These are phyloP conservation scores for Solanum acaule DNA, from an alignment of 257 asterid species.

Conservation along the genomic window DNA sequence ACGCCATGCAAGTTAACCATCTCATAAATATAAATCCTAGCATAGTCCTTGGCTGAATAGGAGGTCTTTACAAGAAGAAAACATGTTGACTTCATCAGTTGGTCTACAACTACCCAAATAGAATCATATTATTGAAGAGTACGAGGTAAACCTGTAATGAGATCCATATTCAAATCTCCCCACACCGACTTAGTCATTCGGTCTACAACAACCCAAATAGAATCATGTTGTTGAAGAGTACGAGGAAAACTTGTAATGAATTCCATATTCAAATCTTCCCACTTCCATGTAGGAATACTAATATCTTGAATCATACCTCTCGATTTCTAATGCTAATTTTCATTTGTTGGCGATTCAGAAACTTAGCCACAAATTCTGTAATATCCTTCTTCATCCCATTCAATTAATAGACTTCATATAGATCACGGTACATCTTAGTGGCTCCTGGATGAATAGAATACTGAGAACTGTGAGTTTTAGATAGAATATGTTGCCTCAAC, in stretches of 20 bases:
- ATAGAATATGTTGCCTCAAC: not conserved
- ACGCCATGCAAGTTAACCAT: not conserved
- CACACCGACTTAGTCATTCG: no score
- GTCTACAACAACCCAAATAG: not conserved
- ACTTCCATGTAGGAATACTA: not conserved
- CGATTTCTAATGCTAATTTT: not conserved
- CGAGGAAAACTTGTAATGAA: not conserved
- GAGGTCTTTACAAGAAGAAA: no score
- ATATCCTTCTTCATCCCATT: not conserved
- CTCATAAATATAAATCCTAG: no score
- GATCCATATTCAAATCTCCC: not conserved
- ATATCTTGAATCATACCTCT: not conserved
- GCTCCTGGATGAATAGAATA: not conserved
- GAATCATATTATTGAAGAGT: not conserved
- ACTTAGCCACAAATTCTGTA: no score
- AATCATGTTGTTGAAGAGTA: not conserved
- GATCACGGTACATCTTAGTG: not conserved
- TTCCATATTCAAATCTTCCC: not conserved
- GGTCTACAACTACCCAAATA: not conserved
- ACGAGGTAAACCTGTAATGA: not conserved
- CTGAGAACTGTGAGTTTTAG: not conserved
- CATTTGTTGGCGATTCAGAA: not conserved
- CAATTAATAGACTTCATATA: no score
- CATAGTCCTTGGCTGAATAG: no score
- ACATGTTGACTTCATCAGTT: no score